Base-by-base conservation (phyloP, 805 yeast species). In the Cyberlindnera maclurae region DNA sequence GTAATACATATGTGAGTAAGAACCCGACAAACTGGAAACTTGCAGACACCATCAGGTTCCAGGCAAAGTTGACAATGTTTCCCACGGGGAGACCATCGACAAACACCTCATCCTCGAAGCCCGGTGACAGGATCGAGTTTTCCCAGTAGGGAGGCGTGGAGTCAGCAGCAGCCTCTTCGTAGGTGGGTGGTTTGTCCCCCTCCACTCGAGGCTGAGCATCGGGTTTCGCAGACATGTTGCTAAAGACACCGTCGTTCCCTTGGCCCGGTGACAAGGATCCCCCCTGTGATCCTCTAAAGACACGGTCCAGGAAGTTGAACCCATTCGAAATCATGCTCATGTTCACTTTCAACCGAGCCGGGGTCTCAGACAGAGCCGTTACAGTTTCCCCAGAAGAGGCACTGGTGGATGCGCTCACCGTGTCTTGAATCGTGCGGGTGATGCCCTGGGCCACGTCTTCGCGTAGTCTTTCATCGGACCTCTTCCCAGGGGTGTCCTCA, bases 91-190 rank as follows among this genome's bases (percentile, higher is more conserved):
- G 67, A 0, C 97, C 97, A 49, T 90, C 96, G 26, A 93, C 87
- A 60, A 86, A 86, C 15, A 93, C 80, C 59, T 90, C 97, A 55
- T 93, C 97, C 27, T 67, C 70, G 59, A 67, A 65, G 8, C 81
- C 87, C 5, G 95, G 84, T 5, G 86, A 75, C 55, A 88, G 71
- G 31, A 86, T 77, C 0, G 93, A 76, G 7, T 89, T 77, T 60
- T 93, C 98, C 95, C 97, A 93, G 61, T 93, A 93, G 29, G 96
- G 95, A 1, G 98, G 98, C 0, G 94, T 78, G 12, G 93, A 75
- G 57, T 93, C 98, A 3, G 87, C 82, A 0, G 96, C 86, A 0
- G 96, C 97, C 56, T 89, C 97, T 40, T 86, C 96, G 62, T 93
- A 93, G 1, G 95, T 70, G 3, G 97, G 97, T 15, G 85, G 81